Evolutionary conservation across 371 early-diverging fungal species (phyloP), one percentile per base, ranked within the genome.

Genomic region (Lichtheimia ornata): DNA sequence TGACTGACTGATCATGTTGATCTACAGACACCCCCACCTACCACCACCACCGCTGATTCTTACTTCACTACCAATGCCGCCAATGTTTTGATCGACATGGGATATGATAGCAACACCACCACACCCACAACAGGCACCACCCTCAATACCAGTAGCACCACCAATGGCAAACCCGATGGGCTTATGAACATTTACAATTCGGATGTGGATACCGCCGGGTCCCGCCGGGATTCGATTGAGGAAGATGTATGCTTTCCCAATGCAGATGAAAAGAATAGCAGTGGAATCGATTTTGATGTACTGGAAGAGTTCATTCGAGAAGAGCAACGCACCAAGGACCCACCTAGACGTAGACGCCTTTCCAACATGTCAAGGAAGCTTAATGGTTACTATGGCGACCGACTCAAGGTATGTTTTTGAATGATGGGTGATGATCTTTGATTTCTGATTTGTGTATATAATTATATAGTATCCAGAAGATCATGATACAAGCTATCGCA

Each of bases 181-280:
- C 47, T 35, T 13, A n/a, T 68, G 7, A 59, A 70, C 40, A 42
- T 68, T 25, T 68, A 68, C 25, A 64, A 58, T 44, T 66, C 66
- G 15, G 66, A 66, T 50, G 66, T 53, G 13, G 66, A 66, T 20
- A 66, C 66, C 5, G 66, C 62, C 6, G 63, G 58, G 18, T 63
- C 63, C 50, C 52, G 53, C 5, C 53, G 57, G 54, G 73, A 63
- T 35, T 63, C 74, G 3, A 67, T 73, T 1, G 79, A 79, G 55
- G 76, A 62, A 5, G 79, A 79, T 51, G 79, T 79, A 1, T 79
- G 79, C 49, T 79, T 79, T 30, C 79, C 79, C 11, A 63, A 71
- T 18, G 65, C 71, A 2, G 70, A 62, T 18, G 76, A 71, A 45
- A 71, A 71, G 30, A 65, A 71, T 18, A 41, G 62, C 13, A 57